Evolutionary conservation across 352 stramenopile species (phyloP), one percentile per base, ranked within the genome.

Genomic region (Globisporangium takayamanum): DNA sequence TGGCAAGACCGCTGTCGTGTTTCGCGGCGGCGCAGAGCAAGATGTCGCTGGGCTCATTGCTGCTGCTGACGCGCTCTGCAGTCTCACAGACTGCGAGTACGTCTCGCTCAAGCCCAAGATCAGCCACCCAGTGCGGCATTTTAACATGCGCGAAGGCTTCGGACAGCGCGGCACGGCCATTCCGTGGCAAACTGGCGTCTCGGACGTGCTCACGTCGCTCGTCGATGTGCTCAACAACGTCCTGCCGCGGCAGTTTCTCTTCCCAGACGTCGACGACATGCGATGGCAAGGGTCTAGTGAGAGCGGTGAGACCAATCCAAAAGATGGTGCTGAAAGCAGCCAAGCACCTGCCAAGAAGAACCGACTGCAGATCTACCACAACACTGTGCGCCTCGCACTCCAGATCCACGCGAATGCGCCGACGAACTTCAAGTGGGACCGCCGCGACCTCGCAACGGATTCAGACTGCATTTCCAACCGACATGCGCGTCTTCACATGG

Each of bases 121-220:
- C 41, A 54, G 64, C 46, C 76, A 84, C 46, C 30, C 59, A 26
- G 81, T 87, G 52, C 55, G 56, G 39, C 77, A 83, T 46, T 87
- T 84, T 47, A 81, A 87, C 67, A 84, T 87, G 76, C 74, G 74
- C 30, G 72, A 87, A 59, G 72, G 71, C 5, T 87, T 68, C 30
- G 74, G 76, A 0, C 74, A 87, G 46, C 26, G 46, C 2, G 45
- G 18, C 26, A 59, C 50, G 6, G 57, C 64, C 47, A 78, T 87
- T 28, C 74, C 74, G 25, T 83, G 70, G 59, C 76, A 87, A 42
- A 84, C 72, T 0, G 66, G 67, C 5, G 67, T 62, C 10, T 70
- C 76, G 4, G 74, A 87, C 46, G 72, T 87, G 46, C 59, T 87
- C 57, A 18, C 70, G 52, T 83, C 76, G 41, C 57, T 84, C 6